Base-by-base conservation (phyloP, 2,329 filamentous ascomycete genomes). In the Endoconidiophora laricicola region DNA sequence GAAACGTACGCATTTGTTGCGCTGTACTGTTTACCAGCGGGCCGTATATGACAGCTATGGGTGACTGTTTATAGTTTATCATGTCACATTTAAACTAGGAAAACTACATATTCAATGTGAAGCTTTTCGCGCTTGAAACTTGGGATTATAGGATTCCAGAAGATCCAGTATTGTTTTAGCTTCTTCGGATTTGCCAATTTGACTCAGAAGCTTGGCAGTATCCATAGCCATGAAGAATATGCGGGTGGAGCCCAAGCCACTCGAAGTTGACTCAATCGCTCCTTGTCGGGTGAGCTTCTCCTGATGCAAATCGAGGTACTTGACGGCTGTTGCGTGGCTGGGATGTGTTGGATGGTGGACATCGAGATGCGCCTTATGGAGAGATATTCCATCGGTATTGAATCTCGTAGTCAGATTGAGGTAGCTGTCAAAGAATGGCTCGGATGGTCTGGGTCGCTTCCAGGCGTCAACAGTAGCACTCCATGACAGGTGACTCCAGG, bases 311-410 rank as follows among this genome's bases (percentile, higher is more conserved):
- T 60, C 55, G 16, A 78, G 66, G 48, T 71, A 68, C 2, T 64
- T 57, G 9, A 78, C 56, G 0, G 75, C 75, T 1, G 65, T 64
- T 2, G 62, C 59, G 20, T 69, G 65, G 23, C 67, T 65, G 0
- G 75, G 74, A 2, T 63, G 62, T 0, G 69, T 69, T 0, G 75
- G 75, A 56, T 78, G 74, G 51, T 73, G 65, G 1, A 79, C 63
- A 24, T 70, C 65, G 3, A 79, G 63, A 55, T 78, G 75, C 0
- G 74, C 74, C 29, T 65, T 63, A 46, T 74, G 69, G 6, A 76
- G 58, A 6, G 58, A 58, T 37, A 69, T 59, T 1, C 63, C 60
- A 22, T 57, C 37, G 7, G 36, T 57, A 4, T 60, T 55, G 14
- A 70, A 60, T 14, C 62, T 63, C 45, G 66, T 60, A 20, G 69